Conservation (phyloP, 257 asterid species). For the Petunia axillaris region DNA sequence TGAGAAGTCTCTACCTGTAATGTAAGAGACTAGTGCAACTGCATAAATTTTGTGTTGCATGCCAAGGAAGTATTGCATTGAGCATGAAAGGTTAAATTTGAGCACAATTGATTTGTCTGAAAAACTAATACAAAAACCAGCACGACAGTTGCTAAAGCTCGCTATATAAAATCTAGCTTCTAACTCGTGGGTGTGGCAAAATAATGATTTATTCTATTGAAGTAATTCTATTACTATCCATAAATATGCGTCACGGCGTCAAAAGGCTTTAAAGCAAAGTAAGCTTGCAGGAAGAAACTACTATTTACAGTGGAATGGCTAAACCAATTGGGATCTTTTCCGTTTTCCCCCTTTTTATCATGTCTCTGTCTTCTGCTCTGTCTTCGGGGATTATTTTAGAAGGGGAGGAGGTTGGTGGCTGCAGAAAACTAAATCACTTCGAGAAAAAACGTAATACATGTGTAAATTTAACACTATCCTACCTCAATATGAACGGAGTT, state of each 20-base stretch:
- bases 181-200: no score
- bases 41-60: not conserved
- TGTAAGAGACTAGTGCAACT: not conserved
- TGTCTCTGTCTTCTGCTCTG: not conserved
- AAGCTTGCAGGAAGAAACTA: not conserved
- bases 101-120: no score
- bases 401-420: not conserved
- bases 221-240: not conserved
- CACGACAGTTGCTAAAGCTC: no score
- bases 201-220: no score
- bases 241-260: not conserved
- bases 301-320: no score
- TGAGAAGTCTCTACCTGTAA: not conserved
- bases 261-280: not conserved
- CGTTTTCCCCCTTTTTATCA: not conserved
- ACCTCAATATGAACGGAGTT: constrained; percentile 82
- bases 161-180: no score
- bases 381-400: not conserved
- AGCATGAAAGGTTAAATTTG: no score
- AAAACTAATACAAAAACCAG: no score
- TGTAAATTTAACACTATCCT: not conserved
- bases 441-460: not conserved
- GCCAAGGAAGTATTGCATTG: no score
- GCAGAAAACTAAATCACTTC: not conserved
- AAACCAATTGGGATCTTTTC: not conserved